These are phyloP conservation scores for Metschnikowia drakensbergensis DNA, from an alignment of 805 yeast genomes.

Conservation along the genomic window DNA sequence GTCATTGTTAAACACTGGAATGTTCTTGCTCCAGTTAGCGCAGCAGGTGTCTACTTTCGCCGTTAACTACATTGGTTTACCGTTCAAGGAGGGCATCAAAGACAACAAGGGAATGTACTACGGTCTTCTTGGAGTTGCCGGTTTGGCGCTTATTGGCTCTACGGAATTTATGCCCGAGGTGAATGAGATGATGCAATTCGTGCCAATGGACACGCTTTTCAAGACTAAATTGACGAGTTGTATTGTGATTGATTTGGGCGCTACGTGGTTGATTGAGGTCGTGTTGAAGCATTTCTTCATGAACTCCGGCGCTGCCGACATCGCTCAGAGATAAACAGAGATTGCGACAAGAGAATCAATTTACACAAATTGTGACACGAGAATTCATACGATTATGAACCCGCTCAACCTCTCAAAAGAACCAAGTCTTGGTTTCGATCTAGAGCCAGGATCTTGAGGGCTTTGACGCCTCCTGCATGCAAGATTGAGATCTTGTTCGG, in stretches of 20 bases:
- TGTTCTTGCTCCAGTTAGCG: conserved; percentile 87
- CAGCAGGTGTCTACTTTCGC: conserved; percentile 98
- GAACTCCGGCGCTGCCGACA: conserved; percentile 91
- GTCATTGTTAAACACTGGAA: conserved; percentile 91
- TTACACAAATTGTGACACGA: too few species aligned
- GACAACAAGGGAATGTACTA: conserved; percentile 97
- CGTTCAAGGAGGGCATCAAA: conserved; percentile 85
- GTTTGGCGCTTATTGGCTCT: conserved; percentile 82
- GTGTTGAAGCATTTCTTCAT: conserved; percentile 80
- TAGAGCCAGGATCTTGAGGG: conserved; percentile 24
- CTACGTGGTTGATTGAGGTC: conserved; percentile 73
- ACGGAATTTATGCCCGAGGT: conserved; percentile 94
- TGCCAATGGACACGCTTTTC: conserved; percentile 73
- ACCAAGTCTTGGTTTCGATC: conserved; percentile 26
- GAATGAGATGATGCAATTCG: conserved; percentile 88
- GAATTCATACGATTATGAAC: too few species aligned
- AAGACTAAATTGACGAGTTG: conserved; percentile 71
- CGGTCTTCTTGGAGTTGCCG: conserved; percentile 88
- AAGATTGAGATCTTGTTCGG: conserved; percentile 20
- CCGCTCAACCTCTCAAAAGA: not conserved
- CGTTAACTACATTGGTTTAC: conserved; percentile 95
- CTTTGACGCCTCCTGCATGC: conserved; percentile 23
- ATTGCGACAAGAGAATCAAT: not conserved
- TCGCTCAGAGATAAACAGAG: conserved; percentile 49
- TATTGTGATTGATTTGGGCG: conserved; percentile 70